phyloP scores from a whole-genome alignment of 2,329 filamentous ascomycete genomes.

The Epichloe typhina region DNA sequence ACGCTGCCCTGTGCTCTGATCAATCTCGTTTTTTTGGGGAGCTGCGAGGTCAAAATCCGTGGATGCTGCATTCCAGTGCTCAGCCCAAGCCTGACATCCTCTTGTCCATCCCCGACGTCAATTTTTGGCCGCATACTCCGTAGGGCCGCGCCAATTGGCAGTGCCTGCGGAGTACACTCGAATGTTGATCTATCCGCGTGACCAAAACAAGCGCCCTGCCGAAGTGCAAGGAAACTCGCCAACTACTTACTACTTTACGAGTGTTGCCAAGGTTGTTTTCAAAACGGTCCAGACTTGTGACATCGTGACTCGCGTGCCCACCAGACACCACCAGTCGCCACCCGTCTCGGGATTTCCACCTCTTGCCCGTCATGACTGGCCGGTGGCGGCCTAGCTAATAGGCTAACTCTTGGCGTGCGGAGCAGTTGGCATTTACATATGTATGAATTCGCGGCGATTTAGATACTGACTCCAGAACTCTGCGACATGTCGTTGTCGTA shows the following conservation, averaged over 20 bases:
- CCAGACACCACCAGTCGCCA: too few species aligned
- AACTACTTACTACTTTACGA: neutral
- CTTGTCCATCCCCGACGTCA: neutral
- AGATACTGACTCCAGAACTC: neutral
- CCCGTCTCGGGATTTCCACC: neutral
- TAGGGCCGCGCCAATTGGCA: too few species aligned
- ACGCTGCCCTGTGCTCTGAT: too few species aligned
- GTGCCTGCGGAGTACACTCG: too few species aligned
- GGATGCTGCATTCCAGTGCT: neutral
- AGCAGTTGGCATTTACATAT: too few species aligned
- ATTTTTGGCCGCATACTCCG: too few species aligned
- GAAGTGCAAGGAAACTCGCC: neutral
- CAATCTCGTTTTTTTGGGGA: too few species aligned
- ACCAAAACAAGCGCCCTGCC: too few species aligned
- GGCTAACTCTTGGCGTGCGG: too few species aligned
- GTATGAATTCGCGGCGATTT: neutral
- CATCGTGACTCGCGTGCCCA: neutral
- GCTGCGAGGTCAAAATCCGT: too few species aligned
- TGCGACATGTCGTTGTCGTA: neutral
- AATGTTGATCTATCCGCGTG: too few species aligned
- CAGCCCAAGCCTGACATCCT: neutral
- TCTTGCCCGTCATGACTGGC: neutral
- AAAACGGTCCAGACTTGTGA: neutral
- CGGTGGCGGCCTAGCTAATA: too few species aligned
- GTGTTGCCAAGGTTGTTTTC: neutral